Evolutionary conservation across 495 filamentous ascomycete genomes (phyloP), one percentile per base, ranked within the genome.

Genomic region (Bathelium albidoporum): DNA sequence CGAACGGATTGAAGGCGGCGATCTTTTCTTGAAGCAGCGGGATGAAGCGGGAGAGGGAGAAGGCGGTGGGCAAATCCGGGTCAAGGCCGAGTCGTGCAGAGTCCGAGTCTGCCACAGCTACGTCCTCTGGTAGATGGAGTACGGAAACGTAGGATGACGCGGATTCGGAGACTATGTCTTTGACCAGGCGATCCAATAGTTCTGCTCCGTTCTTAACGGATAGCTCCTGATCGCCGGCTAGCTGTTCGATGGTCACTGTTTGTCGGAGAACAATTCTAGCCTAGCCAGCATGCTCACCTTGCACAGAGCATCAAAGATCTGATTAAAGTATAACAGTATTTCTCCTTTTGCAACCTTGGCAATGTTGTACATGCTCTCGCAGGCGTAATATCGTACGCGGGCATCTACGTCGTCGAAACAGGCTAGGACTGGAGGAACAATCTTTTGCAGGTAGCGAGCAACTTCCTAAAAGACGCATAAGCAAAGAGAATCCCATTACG

Each of bases 321-420:
- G 87, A 73, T 99, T 97, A 77, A 97, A 99, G 77, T 95, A 97
- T 24, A 91, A 81, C 65, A 97, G 73, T 32, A 96, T 94, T 73
- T 99, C 95, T 52, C 95, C 95, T 73, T 99, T 99, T 26, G 95
- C 94, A 10, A 97, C 94, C 78, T 98, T 98, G 66, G 95, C 91
- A 70, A 99, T 97, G 70, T 99, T 99, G 74, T 99, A 99, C 95
- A 99, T 99, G 76, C 91, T 94, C 81, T 99, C 95, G 77, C 95
- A 99, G 55, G 95, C 95, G 75, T 99, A 99, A 73, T 99, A 99
- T 61, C 95, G 85, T 20, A 99, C 95, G 59, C 95, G 82, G 24
- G 95, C 95, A 87, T 99, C 95, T 78, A 97, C 94, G 69, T 99
- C 95, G 24, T 87, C 87, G 73, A 99, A 99, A 78, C 95, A 99